Evolutionary conservation across 306 rosid species (phyloP).

Genomic region (Malus domestica): ASM211411v1 NC_041801.1:2330001-2330500

Average conservation of each 20-base stretch:
- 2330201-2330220: too few relatives aligned
- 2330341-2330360: not conserved
- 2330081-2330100: not conserved
- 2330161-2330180: too few relatives aligned
- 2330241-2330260: too few relatives aligned
- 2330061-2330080: not conserved
- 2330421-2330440: constrained; percentile 7
- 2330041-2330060: constrained; percentile 42
- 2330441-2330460: constrained; percentile 16
- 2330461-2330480: not conserved
- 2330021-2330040: constrained; percentile 59
- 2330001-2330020: constrained; percentile 21
- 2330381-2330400: not conserved
- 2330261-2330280: not conserved
- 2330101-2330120: not conserved
- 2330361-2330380: not conserved
- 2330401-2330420: constrained; percentile 28
- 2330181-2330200: too few relatives aligned
- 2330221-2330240: too few relatives aligned
- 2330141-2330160: not conserved
- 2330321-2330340: not conserved
- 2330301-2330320: not conserved
- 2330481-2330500: not conserved
- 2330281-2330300: not conserved
- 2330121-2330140: not conserved